Base-by-base conservation (phyloP, 345 rosid genomes). In the Corchorus olitorius region DNA sequence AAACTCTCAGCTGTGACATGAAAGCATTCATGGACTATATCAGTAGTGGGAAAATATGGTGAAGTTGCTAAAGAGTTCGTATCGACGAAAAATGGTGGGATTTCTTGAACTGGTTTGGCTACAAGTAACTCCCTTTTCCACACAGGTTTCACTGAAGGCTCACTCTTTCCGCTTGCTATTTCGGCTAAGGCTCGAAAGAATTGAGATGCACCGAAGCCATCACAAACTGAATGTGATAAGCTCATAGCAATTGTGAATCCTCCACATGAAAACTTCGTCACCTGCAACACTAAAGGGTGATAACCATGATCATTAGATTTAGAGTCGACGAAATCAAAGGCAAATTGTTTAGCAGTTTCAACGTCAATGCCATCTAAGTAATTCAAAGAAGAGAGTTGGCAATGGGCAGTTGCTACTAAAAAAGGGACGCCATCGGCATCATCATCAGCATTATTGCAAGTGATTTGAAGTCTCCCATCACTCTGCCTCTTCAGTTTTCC, bases 161-260 rank as follows among this genome's bases (percentile, higher is more conserved):
- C 82, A 48, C 50, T 70, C 72, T 76, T 81, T 33, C 87, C 86
- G 33, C 83, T 46, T 22, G 84, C 81, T 7, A 87, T 65, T 78
- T 89, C 91, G 34, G 85, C 81, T 53, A 88, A 46, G 54, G 91
- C 83, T 77, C 75, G 81, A 27, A 80, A 88, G 73, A 90, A 81
- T 63, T 83, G 89, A 75, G 89, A 77, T 33, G 89, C 90, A 9
- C 92, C 91, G 76, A 77, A 85, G 45, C 94, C 94, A 79, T 90
- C 94, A 60, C 87, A 86, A 0, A 87, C 63, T 0, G 91, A 79
- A 75, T 90, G 94, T 59, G 90, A 82, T 19, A 90, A 82, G 35
- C 88, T 86, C 79, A 89, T 86, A 35, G 86, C 92, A 70, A 90
- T 62, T 4, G 88, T 82, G 74, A 90, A 67, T 22, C 94, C 92